Evolutionary conservation across 306 rosid genomes (phyloP), one percentile per base, ranked within the genome.

Genomic region (Vicia villosa): DNA sequence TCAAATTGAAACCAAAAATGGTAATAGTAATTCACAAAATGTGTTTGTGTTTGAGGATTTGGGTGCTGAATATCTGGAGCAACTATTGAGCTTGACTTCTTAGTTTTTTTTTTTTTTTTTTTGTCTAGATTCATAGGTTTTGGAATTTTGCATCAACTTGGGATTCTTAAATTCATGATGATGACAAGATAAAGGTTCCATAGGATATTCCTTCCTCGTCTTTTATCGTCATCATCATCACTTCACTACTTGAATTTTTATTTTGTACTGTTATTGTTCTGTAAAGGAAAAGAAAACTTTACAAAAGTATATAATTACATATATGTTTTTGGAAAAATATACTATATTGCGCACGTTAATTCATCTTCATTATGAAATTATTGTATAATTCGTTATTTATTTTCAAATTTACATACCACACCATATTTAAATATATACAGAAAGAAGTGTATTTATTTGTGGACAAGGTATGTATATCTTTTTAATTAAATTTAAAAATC

Each of bases 61-160:
- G 80, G 95, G 97, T 43, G 74, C 81, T 15, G 92, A 91, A 8
- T 91, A 81, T 74, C 73, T 88, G 9, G 97, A 88, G n/a, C 83
- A 91, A 16, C 92, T 91, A 10, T 47, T 88, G 83, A 69, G 69
- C 56, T 32, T 79, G 73, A 75, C 82, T 55, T 47, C 70, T 0
- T 64, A 74, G 37, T 5, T 22, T 24, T 54, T 10, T n/a, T 37
- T 26, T 6, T 58, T 47, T 66, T 7, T 10, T 67, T 40, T 38
- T 38, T 50, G 11, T 40, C 22, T 8, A 12, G 37, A 55, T 55
- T 55, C 8, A 4, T 36, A 15, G 11, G 8, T 56, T 40, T 42
- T 67, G 41, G 16, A 10, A 32, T 30, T 67, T 49, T 32, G 49
- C 72, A 49, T 67, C 61, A 12, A 66, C 12, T 66, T 66, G 16